phyloP scores from a whole-genome alignment of 2,329 filamentous ascomycete species.

The Fusarium sp. region DNA sequence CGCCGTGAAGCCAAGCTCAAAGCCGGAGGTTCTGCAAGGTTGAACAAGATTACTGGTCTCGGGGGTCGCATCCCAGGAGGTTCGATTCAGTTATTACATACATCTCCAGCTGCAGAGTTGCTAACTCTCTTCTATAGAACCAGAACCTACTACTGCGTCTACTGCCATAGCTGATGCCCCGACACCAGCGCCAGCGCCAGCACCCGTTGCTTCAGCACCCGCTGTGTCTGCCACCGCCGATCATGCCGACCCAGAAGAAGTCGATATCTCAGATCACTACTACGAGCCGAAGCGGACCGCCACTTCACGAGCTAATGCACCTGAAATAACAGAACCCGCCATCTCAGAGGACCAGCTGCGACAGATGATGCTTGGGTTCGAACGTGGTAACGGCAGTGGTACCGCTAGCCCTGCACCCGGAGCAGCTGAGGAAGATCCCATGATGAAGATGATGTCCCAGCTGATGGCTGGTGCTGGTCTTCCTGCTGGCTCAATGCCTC shows the following conservation, averaged over 20 bases:
- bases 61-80: constrained; percentile 57
- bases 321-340: constrained; percentile 45
- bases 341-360: constrained; percentile 69
- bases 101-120: not conserved
- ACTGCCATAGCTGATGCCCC: constrained; percentile 41
- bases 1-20: constrained; percentile 82
- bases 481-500: constrained; percentile 45
- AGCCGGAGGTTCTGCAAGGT: constrained; percentile 73
- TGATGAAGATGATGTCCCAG: constrained; percentile 78
- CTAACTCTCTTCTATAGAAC: constrained; percentile 1
- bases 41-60: constrained; percentile 80
- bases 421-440: constrained; percentile 47
- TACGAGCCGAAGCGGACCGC: constrained; percentile 63
- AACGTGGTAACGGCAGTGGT: constrained; percentile 45
- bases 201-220: constrained; percentile 47
- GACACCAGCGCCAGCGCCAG: constrained; percentile 47
- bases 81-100: constrained; percentile 19
- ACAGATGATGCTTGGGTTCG: constrained; percentile 72
- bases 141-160: constrained; percentile 18
- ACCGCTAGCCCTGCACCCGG: constrained; percentile 40
- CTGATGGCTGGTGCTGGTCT: constrained; percentile 64
- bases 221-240: constrained; percentile 46
- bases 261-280: constrained; percentile 82
- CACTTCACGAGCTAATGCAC: constrained; percentile 43
- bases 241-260: constrained; percentile 75